Conservation (phyloP, 164 flowering plant species). For the Hamamelis virginiana region DNA sequence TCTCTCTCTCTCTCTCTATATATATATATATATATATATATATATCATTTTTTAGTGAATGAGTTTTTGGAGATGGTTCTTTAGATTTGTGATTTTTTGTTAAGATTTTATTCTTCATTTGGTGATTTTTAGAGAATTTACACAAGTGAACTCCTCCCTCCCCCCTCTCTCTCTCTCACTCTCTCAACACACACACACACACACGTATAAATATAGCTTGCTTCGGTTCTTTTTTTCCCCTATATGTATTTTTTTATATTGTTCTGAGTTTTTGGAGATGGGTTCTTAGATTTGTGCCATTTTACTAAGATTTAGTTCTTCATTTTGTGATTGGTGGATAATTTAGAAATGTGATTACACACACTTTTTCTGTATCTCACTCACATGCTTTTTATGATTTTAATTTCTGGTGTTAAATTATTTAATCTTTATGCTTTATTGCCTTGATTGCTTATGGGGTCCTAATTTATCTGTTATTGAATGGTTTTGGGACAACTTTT, state of each 20-base stretch:
- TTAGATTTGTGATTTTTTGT: constrained; percentile 24
- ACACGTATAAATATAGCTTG: constrained; percentile 54
- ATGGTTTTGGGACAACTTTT: not conserved
- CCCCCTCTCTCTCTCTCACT: too few relatives aligned
- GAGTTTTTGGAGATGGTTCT: constrained; percentile 35
- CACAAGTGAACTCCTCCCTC: not conserved
- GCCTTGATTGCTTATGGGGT: not conserved
- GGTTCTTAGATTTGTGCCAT: constrained; percentile 7
- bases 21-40: too few relatives aligned
- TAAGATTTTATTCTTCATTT: constrained; percentile 66
- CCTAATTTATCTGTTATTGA: not conserved
- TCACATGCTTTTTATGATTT: too few relatives aligned
- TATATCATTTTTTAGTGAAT: too few relatives aligned
- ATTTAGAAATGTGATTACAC: not conserved
- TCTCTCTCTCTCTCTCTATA: too few relatives aligned
- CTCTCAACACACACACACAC: too few relatives aligned
- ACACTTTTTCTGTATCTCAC: not conserved
- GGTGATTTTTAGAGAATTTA: constrained; percentile 17
- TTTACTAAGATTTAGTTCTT: constrained; percentile 3
- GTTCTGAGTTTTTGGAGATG: constrained; percentile 1
- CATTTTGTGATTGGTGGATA: not conserved
- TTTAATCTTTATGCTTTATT: not conserved
- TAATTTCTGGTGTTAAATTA: too few relatives aligned
- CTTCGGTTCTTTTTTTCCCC: constrained; percentile 22
- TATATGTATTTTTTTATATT: not conserved